Percentiles rank a stretch among this genome's conserved stretches.
Evolutionary conservation across 225 moss, liverwort and hornwort genomes (phyloP).

Genomic region (Takakia lepidozioides): DNA sequence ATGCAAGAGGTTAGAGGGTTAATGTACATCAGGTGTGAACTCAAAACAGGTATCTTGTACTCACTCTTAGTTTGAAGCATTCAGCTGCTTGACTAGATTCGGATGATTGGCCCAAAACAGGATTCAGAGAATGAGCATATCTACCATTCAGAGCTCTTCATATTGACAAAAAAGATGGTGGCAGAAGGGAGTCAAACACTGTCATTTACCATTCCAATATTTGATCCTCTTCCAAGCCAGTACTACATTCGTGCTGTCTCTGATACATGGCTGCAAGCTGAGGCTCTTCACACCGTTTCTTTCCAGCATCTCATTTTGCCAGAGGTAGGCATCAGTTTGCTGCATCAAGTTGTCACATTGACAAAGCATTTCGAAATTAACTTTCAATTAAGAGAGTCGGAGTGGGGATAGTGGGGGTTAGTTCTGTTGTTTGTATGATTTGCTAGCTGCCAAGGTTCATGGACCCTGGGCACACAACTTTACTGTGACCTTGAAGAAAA

Average conservation of each 20-base stretch:
- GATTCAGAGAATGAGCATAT: slow-evolving; percentile 99
- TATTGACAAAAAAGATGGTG: slow-evolving; percentile 82
- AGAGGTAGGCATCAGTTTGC: slow-evolving; percentile 67
- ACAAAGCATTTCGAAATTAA: too few relatives aligned
- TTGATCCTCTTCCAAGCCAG: slow-evolving; percentile 92
- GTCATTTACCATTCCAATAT: slow-evolving; percentile 93
- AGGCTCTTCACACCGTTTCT: slow-evolving; percentile 70
- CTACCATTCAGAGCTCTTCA: slow-evolving; percentile 91
- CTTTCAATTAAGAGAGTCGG: too few relatives aligned
- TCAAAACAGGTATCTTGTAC: too few relatives aligned
- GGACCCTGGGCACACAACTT: too few relatives aligned
- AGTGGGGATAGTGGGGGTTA: too few relatives aligned
- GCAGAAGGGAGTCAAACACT: slow-evolving; percentile 77
- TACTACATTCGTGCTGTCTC: slow-evolving; percentile 96
- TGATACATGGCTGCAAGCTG: slow-evolving; percentile 91
- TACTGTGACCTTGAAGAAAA: too few relatives aligned
- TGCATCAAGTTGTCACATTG: too few relatives aligned
- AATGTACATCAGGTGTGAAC: too few relatives aligned
- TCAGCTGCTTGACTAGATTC: not conserved
- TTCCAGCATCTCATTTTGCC: slow-evolving; percentile 97
- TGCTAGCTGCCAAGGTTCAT: too few relatives aligned
- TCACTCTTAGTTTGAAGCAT: too few relatives aligned
- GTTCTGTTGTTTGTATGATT: too few relatives aligned
- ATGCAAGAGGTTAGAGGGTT: too few relatives aligned
- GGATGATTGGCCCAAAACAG: slow-evolving; percentile 26